These are phyloP conservation scores for Beauveria pseudobassiana DNA, from an alignment of 2,329 filamentous ascomycete species.

Conservation along the genomic window DNA sequence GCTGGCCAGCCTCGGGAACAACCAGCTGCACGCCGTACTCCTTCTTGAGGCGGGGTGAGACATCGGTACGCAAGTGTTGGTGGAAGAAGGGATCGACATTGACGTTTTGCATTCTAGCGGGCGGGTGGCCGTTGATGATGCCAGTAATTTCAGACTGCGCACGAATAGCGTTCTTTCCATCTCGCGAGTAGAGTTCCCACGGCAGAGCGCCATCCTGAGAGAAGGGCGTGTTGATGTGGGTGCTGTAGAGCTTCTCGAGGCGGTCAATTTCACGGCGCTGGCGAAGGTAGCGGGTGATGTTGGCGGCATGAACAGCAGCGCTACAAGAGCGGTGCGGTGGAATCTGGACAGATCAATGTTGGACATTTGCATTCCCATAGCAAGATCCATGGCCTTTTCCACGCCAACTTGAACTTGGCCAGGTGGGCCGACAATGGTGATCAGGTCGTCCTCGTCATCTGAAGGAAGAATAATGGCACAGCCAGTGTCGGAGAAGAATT, in stretches of 20 bases:
- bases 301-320: conserved; percentile 72
- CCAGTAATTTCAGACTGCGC: conserved; percentile 68
- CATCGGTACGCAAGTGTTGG: conserved; percentile 58
- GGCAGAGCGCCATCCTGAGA: conserved; percentile 61
- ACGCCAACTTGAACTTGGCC: conserved; percentile 67
- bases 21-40: conserved; percentile 68
- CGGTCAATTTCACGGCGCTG: conserved; percentile 75
- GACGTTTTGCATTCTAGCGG: conserved; percentile 59
- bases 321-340: conserved; percentile 68
- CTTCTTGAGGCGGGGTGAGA: conserved; percentile 56
- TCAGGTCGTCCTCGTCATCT: conserved; percentile 70
- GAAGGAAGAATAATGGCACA: conserved; percentile 78
- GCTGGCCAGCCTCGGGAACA: conserved; percentile 56
- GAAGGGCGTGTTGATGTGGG: conserved; percentile 78
- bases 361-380: conserved; percentile 77
- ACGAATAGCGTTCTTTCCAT: conserved; percentile 74
- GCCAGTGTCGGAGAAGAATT: conserved; percentile 86
- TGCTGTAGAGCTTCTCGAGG: conserved; percentile 70
- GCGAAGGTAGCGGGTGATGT: conserved; percentile 80
- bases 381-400: conserved; percentile 81
- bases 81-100: conserved; percentile 74
- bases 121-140: conserved; percentile 67
- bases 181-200: conserved; percentile 83
- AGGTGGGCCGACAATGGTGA: conserved; percentile 77
- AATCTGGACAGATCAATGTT: conserved; percentile 76